Base-by-base conservation (phyloP, 2,329 filamentous ascomycete species). In the Talaromyces sp. region DNA sequence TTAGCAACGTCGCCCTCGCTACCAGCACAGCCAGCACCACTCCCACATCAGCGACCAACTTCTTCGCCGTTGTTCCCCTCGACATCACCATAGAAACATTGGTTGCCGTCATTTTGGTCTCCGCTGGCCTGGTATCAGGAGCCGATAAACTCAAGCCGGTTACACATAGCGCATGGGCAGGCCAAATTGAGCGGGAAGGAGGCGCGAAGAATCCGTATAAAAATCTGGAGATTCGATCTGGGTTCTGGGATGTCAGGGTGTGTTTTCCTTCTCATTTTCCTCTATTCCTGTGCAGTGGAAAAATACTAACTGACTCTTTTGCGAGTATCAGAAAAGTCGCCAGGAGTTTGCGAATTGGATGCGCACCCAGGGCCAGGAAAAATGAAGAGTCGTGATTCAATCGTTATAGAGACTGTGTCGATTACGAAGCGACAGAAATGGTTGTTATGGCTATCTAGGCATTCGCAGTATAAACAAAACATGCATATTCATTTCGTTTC, bases 31-130 rank as follows among this genome's bases (percentile, higher is more conserved):
- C 66, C 74, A 67, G 63, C 75, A 39, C 42, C 23, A 64, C 40
- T 35, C 55, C 59, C 60, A 83, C 98, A 1, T 6, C 54, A 42
- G 54, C 54, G 93, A 55, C 18, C 39, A 44, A 42, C 14, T 55
- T 61, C 46, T 52, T 52, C 59, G 58, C 57, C 18, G 56, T 63
- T 31, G 46, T 63, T 3, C 62, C 95, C 0, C 78, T 90, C 65
- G 95, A 99, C 72, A 96, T 99, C 70, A 86, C 87, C 40, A 83
- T 96, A 69, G 95, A 99, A 78, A 92, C 93, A 0, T 81, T 98
- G 16, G 75, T 90, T 48, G 90, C 92, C 1, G 88, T 95, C 5
- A 76, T 96, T 25, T 73, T 93, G n/a, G 83, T 96, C n/a, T 90
- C 88, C 61, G 74, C 92, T 0, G 95, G 93, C 46, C 86, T 98